These are phyloP conservation scores for Verbena officinalis DNA, from an alignment of 257 asterid species.

Conservation along the genomic window DNA sequence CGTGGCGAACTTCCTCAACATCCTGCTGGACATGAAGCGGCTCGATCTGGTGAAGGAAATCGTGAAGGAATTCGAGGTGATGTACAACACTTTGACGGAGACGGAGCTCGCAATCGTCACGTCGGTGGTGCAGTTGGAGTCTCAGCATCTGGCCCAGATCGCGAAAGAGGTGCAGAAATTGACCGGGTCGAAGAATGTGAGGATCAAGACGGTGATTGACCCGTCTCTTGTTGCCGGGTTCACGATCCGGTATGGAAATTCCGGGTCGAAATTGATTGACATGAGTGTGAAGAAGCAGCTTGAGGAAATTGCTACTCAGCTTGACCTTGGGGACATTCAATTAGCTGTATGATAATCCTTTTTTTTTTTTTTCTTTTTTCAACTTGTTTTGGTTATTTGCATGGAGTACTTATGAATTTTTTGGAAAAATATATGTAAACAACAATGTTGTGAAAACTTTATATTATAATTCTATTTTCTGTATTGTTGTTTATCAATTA, in stretches of 20 bases:
- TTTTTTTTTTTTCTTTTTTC: not conserved
- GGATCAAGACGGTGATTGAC: constrained; percentile 70
- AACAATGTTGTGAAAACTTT: not conserved
- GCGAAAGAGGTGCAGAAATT: constrained; percentile 81
- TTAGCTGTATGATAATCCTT: constrained; percentile 47
- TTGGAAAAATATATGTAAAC: constrained; percentile 4
- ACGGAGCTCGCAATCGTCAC: constrained; percentile 78
- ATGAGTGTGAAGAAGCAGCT: constrained; percentile 94
- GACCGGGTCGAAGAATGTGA: constrained; percentile 71
- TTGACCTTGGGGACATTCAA: constrained; percentile 76
- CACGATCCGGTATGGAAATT: constrained; percentile 67
- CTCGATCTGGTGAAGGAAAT: constrained; percentile 61
- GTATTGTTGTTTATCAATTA: too few relatives aligned
- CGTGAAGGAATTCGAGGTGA: constrained; percentile 60
- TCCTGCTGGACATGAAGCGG: constrained; percentile 72
- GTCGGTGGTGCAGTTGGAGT: constrained; percentile 76
- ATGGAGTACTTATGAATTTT: not conserved
- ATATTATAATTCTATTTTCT: too few relatives aligned
- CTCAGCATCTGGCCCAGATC: constrained; percentile 78
- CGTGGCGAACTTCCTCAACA: constrained; percentile 71
- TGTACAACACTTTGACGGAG: constrained; percentile 53
- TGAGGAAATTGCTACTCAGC: constrained; percentile 70
- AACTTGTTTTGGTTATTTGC: constrained; percentile 3
- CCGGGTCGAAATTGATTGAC: constrained; percentile 81
- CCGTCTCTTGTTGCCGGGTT: constrained; percentile 84